phyloP scores from a whole-genome alignment of 106 monocot species.

The Triglochin maritima region DNA sequence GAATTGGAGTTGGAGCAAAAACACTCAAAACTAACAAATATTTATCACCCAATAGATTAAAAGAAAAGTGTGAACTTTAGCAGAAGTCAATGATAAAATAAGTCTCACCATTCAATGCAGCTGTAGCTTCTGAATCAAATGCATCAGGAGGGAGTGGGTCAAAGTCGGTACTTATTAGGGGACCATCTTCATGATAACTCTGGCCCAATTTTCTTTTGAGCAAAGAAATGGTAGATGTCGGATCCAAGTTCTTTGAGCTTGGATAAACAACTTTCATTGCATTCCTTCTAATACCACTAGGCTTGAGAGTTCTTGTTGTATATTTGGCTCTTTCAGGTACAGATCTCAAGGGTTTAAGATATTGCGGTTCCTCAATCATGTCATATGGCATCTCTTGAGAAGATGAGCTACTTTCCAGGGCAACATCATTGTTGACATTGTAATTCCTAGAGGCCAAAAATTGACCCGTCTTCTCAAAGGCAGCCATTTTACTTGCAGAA shows the following conservation, averaged over 20 bases:
- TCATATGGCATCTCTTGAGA: slow-evolving; percentile 18
- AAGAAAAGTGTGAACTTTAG: neutral
- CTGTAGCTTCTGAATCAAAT: slow-evolving; percentile 30
- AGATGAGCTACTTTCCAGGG: slow-evolving; percentile 24
- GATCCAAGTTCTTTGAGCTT: slow-evolving; percentile 3
- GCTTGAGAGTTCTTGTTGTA: slow-evolving; percentile 1
- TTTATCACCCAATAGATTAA: neutral
- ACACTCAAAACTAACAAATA: neutral
- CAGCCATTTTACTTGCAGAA: slow-evolving; percentile 6
- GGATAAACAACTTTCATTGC: slow-evolving; percentile 1
- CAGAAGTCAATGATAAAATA: neutral
- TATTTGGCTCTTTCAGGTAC: neutral
- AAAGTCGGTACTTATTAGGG: slow-evolving; percentile 19
- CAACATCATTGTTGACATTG: slow-evolving; percentile 12
- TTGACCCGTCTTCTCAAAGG: slow-evolving; percentile 2
- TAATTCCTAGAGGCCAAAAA: slow-evolving; percentile 1
- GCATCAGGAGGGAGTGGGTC: slow-evolving; percentile 35
- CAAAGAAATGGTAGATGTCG: slow-evolving; percentile 11
- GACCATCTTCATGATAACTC: slow-evolving; percentile 31
- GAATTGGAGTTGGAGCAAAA: neutral
- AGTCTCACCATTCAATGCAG: slow-evolving; percentile 17
- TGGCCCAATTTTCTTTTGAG: slow-evolving; percentile 26
- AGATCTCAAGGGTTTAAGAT: slow-evolving; percentile 1
- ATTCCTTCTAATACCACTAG: slow-evolving; percentile 1
- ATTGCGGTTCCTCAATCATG: slow-evolving; percentile 2